Evolutionary conservation across 176 grass and related monocot species (phyloP).

Genomic region (Juncus effusus): DNA sequence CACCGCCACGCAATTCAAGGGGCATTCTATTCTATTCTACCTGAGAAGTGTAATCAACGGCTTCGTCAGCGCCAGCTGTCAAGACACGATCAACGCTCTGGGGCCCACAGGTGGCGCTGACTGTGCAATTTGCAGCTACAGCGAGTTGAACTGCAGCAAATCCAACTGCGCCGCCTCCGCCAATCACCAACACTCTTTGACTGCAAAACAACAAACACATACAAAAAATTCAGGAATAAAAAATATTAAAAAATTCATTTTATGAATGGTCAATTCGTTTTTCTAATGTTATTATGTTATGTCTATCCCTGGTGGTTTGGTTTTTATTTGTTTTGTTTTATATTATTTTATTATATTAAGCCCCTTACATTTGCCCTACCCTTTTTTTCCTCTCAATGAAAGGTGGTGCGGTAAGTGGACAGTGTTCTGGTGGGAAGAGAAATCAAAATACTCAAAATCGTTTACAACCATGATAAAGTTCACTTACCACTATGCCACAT

Average conservation of each 20-base stretch:
- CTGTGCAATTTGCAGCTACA: constrained; percentile 63
- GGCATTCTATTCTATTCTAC: constrained; percentile 19
- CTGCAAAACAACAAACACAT: constrained; percentile 38
- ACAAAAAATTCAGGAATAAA: neutral
- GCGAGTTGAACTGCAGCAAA: constrained; percentile 75
- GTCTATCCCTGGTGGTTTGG: constrained; percentile 6
- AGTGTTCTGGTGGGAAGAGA: too few species aligned
- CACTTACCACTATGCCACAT: too few species aligned
- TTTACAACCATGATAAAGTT: too few species aligned
- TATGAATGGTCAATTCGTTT: too few species aligned
- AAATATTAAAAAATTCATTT: neutral
- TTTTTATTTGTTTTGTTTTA: neutral
- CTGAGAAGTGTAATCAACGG: constrained; percentile 83
- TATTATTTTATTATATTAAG: neutral
- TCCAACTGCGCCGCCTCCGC: constrained; percentile 94
- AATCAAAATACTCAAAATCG: too few species aligned
- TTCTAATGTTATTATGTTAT: neutral
- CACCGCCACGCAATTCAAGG: too few species aligned
- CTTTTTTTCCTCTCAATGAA: too few species aligned
- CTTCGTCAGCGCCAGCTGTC: constrained; percentile 78
- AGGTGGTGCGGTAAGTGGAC: too few species aligned
- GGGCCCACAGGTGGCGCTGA: constrained; percentile 73
- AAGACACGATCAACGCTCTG: constrained; percentile 66
- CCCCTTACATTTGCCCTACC: too few species aligned
- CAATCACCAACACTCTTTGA: constrained; percentile 79